Base-by-base conservation (phyloP, 441 rosid genomes). In the Croton setiger region DNA sequence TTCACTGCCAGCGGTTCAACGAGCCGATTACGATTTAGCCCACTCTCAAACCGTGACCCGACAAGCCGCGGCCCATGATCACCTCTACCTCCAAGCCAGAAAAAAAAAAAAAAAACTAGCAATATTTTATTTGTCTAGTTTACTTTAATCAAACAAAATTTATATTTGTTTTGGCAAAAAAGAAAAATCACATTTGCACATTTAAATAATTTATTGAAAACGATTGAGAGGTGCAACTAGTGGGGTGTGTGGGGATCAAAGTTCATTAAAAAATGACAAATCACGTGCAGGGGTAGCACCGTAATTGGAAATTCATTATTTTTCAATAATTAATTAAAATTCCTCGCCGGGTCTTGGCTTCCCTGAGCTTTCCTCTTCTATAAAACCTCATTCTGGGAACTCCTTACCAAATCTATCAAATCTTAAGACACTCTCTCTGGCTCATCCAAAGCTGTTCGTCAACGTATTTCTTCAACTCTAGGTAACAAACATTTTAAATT, bases 251-350 rank as follows among this genome's bases (percentile, higher is more conserved):
- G 60, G 37, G 51, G 67, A 69, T 60, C 51, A 60, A 52, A 12
- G 15, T 60, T 18, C 4, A 51, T 36, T 21, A 27, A 27, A 23
- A 52, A 58, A 9, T 13, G 14, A 7, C 7, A n/a, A 57, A 45
- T 21, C 58, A 82, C 78, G 75, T 76, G 85, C 81, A 78, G 72
- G 91, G 82, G 57, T 45, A 75, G 1, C 0, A 21, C 14, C 0
- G 87, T 82, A 73, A 80, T 58, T 70, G 4, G 59, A 21, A 0
- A 1, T 3, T 7, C 17, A 7, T 55, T 15, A 27, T 41, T 10
- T 41, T 39, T 57, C 7, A 14, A 33, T 43, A 31, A 54, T 43
- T 23, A 4, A 39, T 39, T 39, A 39, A 4, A 4, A 4, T 39
- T 39, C 43, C n/a, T 23, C 14, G 49, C 60, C 17, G 35, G 43